phyloP scores from a whole-genome alignment of 305 asterid genomes.

The Solanum hybrid region DNA sequence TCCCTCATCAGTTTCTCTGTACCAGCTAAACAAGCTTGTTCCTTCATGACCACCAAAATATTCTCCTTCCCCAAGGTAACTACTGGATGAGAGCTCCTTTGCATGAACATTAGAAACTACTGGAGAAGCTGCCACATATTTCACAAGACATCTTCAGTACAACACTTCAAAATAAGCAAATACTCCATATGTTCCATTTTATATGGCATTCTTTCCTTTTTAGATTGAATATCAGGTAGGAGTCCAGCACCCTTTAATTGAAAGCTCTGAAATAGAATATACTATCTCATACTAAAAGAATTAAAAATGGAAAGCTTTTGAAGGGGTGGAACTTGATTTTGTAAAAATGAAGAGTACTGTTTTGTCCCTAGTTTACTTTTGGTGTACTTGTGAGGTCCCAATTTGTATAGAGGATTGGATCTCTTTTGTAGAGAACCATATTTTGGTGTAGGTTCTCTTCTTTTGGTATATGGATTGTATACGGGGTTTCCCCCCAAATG shows the following conservation, averaged over 20 bases:
- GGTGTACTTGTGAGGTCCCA: not conserved
- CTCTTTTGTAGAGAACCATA: not conserved
- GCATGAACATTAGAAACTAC: conserved; percentile 53
- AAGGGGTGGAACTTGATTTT: not conserved
- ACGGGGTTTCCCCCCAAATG: not conserved
- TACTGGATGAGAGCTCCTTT: conserved; percentile 52
- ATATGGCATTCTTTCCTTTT: not conserved
- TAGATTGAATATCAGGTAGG: not conserved
- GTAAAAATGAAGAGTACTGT: not conserved
- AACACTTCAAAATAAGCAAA: conserved; percentile 8
- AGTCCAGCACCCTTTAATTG: not conserved
- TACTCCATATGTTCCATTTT: not conserved
- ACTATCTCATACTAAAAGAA: not conserved
- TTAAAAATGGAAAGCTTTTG: not conserved
- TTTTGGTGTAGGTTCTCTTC: not conserved
- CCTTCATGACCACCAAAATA: conserved; percentile 97
- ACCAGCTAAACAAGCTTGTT: conserved; percentile 88
- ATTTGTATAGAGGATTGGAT: not conserved
- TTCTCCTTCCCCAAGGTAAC: conserved; percentile 75
- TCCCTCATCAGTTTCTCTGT: conserved; percentile 70
- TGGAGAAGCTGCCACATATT: conserved; percentile 72
- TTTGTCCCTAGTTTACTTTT: not conserved
- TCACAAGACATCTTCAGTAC: conserved; percentile 10
- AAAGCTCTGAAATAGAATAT: not conserved
- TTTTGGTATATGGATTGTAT: not conserved